phyloP scores from a whole-genome alignment of 2,329 filamentous ascomycete genomes.

The Colletotrichum gloeosporioides region DNA sequence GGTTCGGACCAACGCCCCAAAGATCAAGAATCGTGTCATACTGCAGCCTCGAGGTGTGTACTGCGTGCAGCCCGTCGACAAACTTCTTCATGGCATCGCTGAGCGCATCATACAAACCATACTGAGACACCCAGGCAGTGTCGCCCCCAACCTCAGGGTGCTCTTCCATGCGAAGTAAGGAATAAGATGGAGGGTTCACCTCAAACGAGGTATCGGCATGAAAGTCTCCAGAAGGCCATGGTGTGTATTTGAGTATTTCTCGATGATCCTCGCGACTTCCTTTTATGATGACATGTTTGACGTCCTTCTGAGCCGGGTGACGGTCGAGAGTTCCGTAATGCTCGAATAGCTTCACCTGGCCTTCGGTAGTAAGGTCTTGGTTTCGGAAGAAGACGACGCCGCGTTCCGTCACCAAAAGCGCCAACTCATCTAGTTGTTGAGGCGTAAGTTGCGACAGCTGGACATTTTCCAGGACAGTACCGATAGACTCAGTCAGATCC shows the following conservation, averaged over 20 bases:
- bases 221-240: constrained; percentile 50
- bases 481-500: constrained; percentile 49
- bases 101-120: constrained; percentile 50
- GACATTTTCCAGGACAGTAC: constrained; percentile 41
- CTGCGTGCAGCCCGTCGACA: constrained; percentile 47
- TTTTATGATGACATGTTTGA: constrained; percentile 47
- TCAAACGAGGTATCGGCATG: constrained; percentile 58
- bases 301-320: constrained; percentile 50
- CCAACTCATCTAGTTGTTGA: constrained; percentile 55
- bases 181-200: constrained; percentile 56
- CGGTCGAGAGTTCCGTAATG: constrained; percentile 53
- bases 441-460: constrained; percentile 50
- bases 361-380: constrained; percentile 50
- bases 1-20: constrained; percentile 44
- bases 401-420: constrained; percentile 49
- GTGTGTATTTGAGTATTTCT: constrained; percentile 49
- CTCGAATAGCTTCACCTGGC: constrained; percentile 49
- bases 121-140: constrained; percentile 52
- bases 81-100: constrained; percentile 47
- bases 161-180: constrained; percentile 55
- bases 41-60: constrained; percentile 50
- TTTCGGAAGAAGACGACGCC: constrained; percentile 54
- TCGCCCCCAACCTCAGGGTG: constrained; percentile 52
- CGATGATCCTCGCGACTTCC: constrained; percentile 51
- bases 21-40: constrained; percentile 53